A percentile compares a stretch with the other conserved stretches of the same genome.
Conservation (phyloP, 805 yeast species). For the Saccharomycopsis sp. region DNA sequence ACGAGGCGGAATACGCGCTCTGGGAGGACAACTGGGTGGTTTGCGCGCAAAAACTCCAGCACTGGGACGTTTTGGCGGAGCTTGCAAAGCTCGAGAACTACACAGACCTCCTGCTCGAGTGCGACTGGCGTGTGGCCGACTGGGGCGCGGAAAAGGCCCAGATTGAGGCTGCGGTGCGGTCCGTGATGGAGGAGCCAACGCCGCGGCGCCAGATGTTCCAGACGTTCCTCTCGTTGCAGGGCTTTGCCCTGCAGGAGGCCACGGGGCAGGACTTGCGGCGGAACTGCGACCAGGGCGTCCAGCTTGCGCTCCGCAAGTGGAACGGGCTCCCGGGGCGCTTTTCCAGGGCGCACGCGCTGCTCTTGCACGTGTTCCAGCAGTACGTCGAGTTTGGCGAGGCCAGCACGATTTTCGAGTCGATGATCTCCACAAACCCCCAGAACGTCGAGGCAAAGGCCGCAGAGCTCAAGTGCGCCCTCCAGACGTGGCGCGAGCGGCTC, state of each 20-base stretch:
- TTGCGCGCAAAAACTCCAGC: conserved; percentile 94
- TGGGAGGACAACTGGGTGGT: conserved; percentile 99
- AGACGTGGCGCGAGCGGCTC: conserved; percentile 95
- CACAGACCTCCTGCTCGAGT: conserved; percentile 88
- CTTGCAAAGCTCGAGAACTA: conserved; percentile 97
- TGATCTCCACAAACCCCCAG: conserved; percentile 84
- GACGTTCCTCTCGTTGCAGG: conserved; percentile 86
- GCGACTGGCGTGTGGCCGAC: conserved; percentile 99
- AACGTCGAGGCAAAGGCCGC: conserved; percentile 88
- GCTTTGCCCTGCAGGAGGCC: conserved; percentile 85
- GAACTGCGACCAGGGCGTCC: conserved; percentile 93
- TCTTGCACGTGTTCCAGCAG: conserved; percentile 92
- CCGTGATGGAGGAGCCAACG: conserved; percentile 97
- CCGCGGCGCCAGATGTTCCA: conserved; percentile 94
- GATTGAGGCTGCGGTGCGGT: conserved; percentile 84
- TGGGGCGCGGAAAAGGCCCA: conserved; percentile 96
- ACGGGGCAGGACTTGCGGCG: conserved; percentile 77
- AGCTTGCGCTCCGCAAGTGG: conserved; percentile 88
- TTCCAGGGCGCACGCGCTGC: conserved; percentile 79
- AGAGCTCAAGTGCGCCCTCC: conserved; percentile 87
- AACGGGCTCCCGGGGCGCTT: conserved; percentile 69
- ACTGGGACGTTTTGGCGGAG: conserved; percentile 96
- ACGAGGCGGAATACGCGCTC: conserved; percentile 87
- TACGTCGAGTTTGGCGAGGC: conserved; percentile 98
- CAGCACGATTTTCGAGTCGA: conserved; percentile 80